These are phyloP conservation scores for Komagataella pseudopastoris DNA, from an alignment of 805 yeast species.

Conservation along the genomic window DNA sequence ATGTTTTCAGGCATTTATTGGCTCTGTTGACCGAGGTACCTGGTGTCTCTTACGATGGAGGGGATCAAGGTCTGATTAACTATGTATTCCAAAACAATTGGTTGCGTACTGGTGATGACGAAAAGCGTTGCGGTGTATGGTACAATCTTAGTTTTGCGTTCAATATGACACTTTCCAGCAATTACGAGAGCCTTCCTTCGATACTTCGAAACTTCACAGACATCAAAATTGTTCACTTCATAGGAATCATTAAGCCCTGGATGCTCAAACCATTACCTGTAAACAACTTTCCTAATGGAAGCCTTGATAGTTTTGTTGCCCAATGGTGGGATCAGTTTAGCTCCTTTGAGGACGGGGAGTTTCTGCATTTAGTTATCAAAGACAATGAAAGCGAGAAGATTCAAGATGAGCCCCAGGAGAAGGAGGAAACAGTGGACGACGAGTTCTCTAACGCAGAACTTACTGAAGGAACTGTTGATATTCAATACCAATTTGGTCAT, in stretches of 20 bases:
- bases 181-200: constrained; percentile 22
- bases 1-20: constrained; percentile 27
- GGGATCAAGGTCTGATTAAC: constrained; percentile 84
- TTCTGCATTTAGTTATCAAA: neutral
- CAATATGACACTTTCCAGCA: constrained; percentile 53
- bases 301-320: neutral
- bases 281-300: neutral
- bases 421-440: neutral
- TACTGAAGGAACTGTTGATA: neutral
- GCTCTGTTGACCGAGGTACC: constrained; percentile 10
- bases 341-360: neutral
- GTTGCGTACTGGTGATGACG: constrained; percentile 2
- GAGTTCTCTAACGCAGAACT: neutral
- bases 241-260: constrained; percentile 56
- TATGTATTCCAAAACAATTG: constrained; percentile 38
- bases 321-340: neutral
- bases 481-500: neutral
- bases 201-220: constrained; percentile 13
- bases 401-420: neutral
- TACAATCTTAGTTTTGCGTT: constrained; percentile 61
- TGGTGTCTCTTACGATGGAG: constrained; percentile 62
- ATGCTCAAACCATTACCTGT: constrained; percentile 6
- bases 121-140: constrained; percentile 30
- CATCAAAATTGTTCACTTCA: constrained; percentile 50
- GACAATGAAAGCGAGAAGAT: neutral